A percentile compares a stretch with the other conserved stretches of the same genome.
phyloP scores from a whole-genome alignment of 352 stramenopile genomes.

The Phytophthora sp. region DNA sequence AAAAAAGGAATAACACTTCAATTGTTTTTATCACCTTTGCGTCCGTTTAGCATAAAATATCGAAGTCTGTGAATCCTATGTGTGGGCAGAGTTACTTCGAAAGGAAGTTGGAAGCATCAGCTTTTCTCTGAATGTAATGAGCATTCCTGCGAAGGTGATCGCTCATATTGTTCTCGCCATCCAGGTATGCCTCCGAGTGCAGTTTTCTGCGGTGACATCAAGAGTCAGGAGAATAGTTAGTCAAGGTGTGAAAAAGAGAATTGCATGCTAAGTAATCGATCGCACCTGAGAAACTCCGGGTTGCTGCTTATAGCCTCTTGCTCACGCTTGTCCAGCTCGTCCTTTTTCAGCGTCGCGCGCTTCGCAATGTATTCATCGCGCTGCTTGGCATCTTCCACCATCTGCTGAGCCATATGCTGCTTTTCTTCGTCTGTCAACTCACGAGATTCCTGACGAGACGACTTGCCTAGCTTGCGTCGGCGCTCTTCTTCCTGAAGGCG shows the following conservation, averaged over 20 bases:
- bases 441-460: conserved; percentile 20
- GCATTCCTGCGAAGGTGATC: conserved; percentile 80
- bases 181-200: conserved; percentile 77
- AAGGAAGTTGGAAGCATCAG: conserved; percentile 82
- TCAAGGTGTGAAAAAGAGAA: neutral
- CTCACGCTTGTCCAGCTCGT: conserved; percentile 63
- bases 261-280: neutral
- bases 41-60: neutral
- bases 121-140: conserved; percentile 87
- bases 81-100: conserved; percentile 49
- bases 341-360: conserved; percentile 53
- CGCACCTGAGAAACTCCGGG: conserved; percentile 80
- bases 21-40: conserved; percentile 22
- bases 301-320: conserved; percentile 52
- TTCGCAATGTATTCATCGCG: conserved; percentile 71
- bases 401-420: conserved; percentile 60
- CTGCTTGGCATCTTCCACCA: conserved; percentile 77
- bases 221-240: conserved; percentile 17
- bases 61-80: neutral
- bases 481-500: conserved; percentile 74
- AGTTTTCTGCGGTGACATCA: conserved; percentile 53
- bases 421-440: conserved; percentile 69
- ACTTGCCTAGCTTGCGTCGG: conserved; percentile 65
- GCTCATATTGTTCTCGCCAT: conserved; percentile 66
- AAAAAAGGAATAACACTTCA: conserved; percentile 36